phyloP scores from a whole-genome alignment of 1,284 basidiomycete species.

The Trichosporon sp. region DNA sequence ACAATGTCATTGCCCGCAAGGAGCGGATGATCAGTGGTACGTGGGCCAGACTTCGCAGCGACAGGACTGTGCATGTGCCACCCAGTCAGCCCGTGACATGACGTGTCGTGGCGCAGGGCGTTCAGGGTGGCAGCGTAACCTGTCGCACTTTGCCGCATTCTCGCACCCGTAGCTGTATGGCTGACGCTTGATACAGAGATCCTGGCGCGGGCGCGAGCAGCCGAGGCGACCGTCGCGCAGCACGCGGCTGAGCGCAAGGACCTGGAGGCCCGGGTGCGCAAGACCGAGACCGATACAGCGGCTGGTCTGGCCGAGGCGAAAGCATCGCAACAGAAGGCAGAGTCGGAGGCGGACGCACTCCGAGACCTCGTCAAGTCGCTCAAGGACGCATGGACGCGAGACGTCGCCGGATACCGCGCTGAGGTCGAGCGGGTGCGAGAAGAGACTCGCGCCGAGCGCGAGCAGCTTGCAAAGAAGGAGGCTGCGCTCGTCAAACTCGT shows the following conservation, averaged over 20 bases:
- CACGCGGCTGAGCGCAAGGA: slow-evolving; percentile 35
- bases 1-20: slow-evolving; percentile 42
- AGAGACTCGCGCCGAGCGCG: slow-evolving; percentile 27
- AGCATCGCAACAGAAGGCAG: slow-evolving; percentile 29
- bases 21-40: slow-evolving; percentile 42
- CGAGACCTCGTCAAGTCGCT: slow-evolving; percentile 38
- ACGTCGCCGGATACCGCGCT: slow-evolving; percentile 32
- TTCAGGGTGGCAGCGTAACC: neutral
- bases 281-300: slow-evolving; percentile 33
- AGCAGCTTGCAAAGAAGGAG: slow-evolving; percentile 34
- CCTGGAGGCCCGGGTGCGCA: slow-evolving; percentile 36
- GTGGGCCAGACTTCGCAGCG: too few species aligned
- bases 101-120: slow-evolving; percentile 2
- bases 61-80: neutral
- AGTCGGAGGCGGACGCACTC: slow-evolving; percentile 35
- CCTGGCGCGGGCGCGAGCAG: slow-evolving; percentile 40
- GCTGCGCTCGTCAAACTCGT: slow-evolving; percentile 30
- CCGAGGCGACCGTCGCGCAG: slow-evolving; percentile 32
- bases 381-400: slow-evolving; percentile 41
- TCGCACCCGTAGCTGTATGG: neutral
- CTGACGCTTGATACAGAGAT: slow-evolving; percentile 28
- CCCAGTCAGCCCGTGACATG: neutral
- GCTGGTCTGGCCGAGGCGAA: slow-evolving; percentile 33
- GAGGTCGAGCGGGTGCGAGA: slow-evolving; percentile 30
- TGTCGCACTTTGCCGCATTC: neutral